phyloP scores from a whole-genome alignment of 768 basidiomycete genomes.

The Kwoniella newhampshirensis region DNA sequence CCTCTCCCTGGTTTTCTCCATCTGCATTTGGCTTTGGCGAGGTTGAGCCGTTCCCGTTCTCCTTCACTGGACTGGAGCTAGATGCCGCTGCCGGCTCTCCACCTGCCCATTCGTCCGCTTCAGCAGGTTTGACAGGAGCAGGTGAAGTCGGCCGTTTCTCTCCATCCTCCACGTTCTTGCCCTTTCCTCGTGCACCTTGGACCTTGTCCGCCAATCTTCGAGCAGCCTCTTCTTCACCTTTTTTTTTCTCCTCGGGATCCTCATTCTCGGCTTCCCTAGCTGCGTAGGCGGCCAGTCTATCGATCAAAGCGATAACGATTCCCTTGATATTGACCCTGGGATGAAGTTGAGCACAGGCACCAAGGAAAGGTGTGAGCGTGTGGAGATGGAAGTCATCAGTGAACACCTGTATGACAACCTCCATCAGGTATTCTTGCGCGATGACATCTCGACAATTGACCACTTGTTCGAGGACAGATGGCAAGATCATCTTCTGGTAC shows the following conservation, averaged over 20 bases:
- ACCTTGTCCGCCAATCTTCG: slow-evolving; percentile 83
- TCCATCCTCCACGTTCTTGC: slow-evolving; percentile 54
- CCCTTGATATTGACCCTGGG: slow-evolving; percentile 98
- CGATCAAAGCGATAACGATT: slow-evolving; percentile 96
- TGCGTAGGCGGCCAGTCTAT: slow-evolving; percentile 91
- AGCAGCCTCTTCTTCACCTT: slow-evolving; percentile 89
- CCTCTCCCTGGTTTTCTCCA: slow-evolving; percentile 44
- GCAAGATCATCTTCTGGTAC: slow-evolving; percentile 81
- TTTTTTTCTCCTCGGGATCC: slow-evolving; percentile 88
- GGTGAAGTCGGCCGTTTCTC: slow-evolving; percentile 19
- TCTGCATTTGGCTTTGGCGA: slow-evolving; percentile 57
- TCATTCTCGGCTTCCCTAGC: slow-evolving; percentile 96
- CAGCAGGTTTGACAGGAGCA: slow-evolving; percentile 22
- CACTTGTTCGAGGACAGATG: slow-evolving; percentile 91
- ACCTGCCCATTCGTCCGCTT: slow-evolving; percentile 39
- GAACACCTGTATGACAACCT: slow-evolving; percentile 99
- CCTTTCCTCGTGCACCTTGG: slow-evolving; percentile 65
- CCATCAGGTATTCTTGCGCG: slow-evolving; percentile 98
- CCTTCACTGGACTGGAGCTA: slow-evolving; percentile 9
- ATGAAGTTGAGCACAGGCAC: slow-evolving; percentile 92
- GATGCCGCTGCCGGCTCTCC: background rate
- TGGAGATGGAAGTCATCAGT: slow-evolving; percentile 98
- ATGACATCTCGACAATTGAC: slow-evolving; percentile 98
- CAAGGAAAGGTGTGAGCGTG: slow-evolving; percentile 91
- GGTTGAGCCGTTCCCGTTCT: slow-evolving; percentile 12